A percentile compares a stretch with the other conserved stretches of the same genome.
phyloP scores from a whole-genome alignment of 306 rosid genomes.

The Glycine tomentella region DNA sequence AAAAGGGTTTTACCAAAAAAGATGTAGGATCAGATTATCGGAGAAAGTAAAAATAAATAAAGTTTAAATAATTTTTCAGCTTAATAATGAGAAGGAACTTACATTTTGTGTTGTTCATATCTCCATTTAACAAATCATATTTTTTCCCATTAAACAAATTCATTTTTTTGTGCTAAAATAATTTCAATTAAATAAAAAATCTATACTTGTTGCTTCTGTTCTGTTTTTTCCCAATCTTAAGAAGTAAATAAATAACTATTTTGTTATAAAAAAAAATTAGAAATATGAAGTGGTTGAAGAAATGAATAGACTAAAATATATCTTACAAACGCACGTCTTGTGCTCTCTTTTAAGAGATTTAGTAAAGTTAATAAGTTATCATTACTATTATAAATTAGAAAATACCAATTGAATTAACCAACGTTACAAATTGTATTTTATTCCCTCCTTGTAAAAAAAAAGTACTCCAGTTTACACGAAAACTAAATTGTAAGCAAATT shows the following conservation, averaged over 20 bases:
- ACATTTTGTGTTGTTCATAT: neutral
- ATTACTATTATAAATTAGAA: neutral
- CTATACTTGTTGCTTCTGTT: neutral
- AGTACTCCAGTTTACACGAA: neutral
- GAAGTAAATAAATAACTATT: neutral
- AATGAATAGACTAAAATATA: neutral
- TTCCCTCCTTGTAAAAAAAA: too few relatives aligned
- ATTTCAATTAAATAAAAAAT: neutral
- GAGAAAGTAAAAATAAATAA: neutral
- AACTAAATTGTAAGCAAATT: neutral
- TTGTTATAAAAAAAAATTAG: neutral
- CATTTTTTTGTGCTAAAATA: neutral
- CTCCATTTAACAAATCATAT: neutral
- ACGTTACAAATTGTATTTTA: neutral
- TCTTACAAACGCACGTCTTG: neutral
- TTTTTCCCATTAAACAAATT: neutral
- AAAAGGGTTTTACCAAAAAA: slow-evolving; percentile 2
- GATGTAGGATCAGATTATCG: neutral
- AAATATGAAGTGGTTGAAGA: neutral
- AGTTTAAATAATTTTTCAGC: neutral
- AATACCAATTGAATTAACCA: neutral
- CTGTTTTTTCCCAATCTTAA: too few relatives aligned
- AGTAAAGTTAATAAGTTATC: too few relatives aligned
- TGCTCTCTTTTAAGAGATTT: neutral
- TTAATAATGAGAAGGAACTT: neutral